Evolutionary conservation across 345 rosid species (phyloP), one percentile per base, ranked within the genome.

Genomic region (Gossypium stocksii): DNA sequence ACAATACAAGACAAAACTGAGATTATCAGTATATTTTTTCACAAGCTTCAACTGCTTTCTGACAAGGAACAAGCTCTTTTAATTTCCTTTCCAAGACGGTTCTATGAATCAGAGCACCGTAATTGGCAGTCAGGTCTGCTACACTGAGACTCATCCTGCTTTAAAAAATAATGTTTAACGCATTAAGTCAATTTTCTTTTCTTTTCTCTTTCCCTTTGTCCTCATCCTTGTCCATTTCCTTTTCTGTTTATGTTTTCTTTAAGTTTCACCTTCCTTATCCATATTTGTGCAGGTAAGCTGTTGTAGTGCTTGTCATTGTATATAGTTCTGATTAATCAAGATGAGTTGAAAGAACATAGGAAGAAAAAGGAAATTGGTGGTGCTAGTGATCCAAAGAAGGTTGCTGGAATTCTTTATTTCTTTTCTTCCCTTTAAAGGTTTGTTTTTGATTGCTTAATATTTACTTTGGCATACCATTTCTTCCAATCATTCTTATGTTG

Each of bases 91-190:
- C 66, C 44, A 74, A 60, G 78, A 41, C 59, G 74, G 68, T 74
- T 45, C n/a, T 11, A 11, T n/a, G 60, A 17, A 25, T 41, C 62
- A 68, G 58, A 29, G 63, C 46, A 43, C 52, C 22, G 41, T 38
- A 22, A 58, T 44, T 27, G 66, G 77, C 75, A 51, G 71, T 79
- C 77, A 82, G 89, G 87, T 84, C 44, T 64, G 81, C 29, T 19
- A 22, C 54, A 14, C 51, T 68, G 59, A 61, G 16, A 23, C 29
- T 44, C 17, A 19, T 19, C 9, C 34, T 58, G 23, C 58, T 73
- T 34, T 58, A 14, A n/a, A 20, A 20, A 10, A 13, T 43, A 20
- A 58, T 41, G 29, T 11, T 53, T 16, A 10, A 11, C 4, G 10
- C 48, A 34, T 27, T 16, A 51, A 23, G 60, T 44, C 66, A 56